Percentiles rank a stretch among this genome's conserved stretches.
These are phyloP conservation scores for Fragilariopsis cylindrus DNA, from an alignment of 108 stramenopile genomes.

Conservation along the genomic window DNA sequence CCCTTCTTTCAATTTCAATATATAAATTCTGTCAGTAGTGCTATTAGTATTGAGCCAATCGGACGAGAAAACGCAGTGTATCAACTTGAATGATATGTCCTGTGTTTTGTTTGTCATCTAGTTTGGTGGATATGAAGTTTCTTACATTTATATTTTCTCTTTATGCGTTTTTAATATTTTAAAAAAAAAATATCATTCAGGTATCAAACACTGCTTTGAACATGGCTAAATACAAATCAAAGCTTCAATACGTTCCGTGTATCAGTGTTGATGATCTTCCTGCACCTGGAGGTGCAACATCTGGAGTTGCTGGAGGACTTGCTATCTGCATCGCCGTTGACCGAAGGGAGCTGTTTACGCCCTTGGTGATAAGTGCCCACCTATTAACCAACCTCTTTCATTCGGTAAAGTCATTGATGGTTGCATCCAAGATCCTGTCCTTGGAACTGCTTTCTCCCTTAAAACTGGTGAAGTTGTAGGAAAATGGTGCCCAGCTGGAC, in stretches of 20 bases:
- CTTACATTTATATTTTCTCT: not conserved
- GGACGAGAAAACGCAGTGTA: no score
- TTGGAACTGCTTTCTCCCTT: slow-evolving; percentile 92
- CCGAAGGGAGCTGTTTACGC: slow-evolving; percentile 91
- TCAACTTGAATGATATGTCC: no score
- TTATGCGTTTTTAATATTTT: slow-evolving; percentile 20
- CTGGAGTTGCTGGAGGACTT: slow-evolving; percentile 91
- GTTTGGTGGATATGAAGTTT: not conserved
- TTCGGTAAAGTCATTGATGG: slow-evolving; percentile 89
- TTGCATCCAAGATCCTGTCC: slow-evolving; percentile 90
- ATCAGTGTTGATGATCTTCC: slow-evolving; percentile 85
- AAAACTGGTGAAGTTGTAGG: slow-evolving; percentile 93
- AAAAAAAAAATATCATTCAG: no score
- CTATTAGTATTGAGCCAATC: no score
- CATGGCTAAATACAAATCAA: slow-evolving; percentile 43
- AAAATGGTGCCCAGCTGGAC: slow-evolving; percentile 90
- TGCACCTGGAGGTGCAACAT: slow-evolving; percentile 84
- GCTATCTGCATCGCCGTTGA: slow-evolving; percentile 97
- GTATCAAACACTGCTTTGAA: slow-evolving; percentile 61
- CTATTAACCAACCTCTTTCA: slow-evolving; percentile 93
- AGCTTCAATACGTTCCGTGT: slow-evolving; percentile 85
- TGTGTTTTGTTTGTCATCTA: not conserved
- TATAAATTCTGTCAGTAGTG: not conserved
- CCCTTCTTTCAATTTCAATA: not conserved
- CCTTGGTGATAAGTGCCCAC: slow-evolving; percentile 97